Conservation (phyloP, 495 filamentous ascomycete species). For the Neurospora sp. region DNA sequence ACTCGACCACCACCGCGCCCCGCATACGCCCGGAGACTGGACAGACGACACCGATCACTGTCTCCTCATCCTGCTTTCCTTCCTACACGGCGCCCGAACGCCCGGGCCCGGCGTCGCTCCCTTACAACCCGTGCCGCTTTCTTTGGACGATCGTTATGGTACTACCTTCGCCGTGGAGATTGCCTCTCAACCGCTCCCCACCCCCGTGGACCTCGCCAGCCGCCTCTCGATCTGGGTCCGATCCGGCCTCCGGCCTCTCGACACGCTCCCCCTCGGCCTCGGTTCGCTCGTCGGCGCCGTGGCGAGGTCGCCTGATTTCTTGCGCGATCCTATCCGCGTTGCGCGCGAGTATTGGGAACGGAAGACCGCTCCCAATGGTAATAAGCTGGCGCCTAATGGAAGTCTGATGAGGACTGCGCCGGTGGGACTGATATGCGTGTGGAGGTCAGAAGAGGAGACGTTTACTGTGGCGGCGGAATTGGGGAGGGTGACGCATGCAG, state of each 20-base stretch:
- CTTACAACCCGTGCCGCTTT: not conserved
- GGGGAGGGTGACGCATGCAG: slow-evolving; percentile 31
- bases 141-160: not conserved
- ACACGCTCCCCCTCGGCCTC: slow-evolving; percentile 32
- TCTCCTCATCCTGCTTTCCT: slow-evolving; percentile 32
- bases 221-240: slow-evolving; percentile 31
- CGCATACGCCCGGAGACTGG: slow-evolving; percentile 29
- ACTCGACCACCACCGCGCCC: slow-evolving; percentile 28
- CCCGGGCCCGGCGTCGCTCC: not conserved
- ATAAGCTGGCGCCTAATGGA: slow-evolving; percentile 32
- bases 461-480: slow-evolving; percentile 21
- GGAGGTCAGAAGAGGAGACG: slow-evolving; percentile 17
- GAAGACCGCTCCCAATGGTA: not conserved
- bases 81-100: slow-evolving; percentile 23
- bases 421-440: slow-evolving; percentile 30
- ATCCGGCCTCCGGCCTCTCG: slow-evolving; percentile 29
- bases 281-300: slow-evolving; percentile 28
- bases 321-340: slow-evolving; percentile 14
- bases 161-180: not conserved
- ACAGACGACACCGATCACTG: slow-evolving; percentile 45
- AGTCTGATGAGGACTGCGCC: slow-evolving; percentile 39
- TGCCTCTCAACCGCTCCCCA: slow-evolving; percentile 1
- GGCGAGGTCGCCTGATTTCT: slow-evolving; percentile 18
- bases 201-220: slow-evolving; percentile 23
- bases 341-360: slow-evolving; percentile 28